phyloP scores from a whole-genome alignment of 208 protist species.

The Acanthamoeba lugdunensis region DNA sequence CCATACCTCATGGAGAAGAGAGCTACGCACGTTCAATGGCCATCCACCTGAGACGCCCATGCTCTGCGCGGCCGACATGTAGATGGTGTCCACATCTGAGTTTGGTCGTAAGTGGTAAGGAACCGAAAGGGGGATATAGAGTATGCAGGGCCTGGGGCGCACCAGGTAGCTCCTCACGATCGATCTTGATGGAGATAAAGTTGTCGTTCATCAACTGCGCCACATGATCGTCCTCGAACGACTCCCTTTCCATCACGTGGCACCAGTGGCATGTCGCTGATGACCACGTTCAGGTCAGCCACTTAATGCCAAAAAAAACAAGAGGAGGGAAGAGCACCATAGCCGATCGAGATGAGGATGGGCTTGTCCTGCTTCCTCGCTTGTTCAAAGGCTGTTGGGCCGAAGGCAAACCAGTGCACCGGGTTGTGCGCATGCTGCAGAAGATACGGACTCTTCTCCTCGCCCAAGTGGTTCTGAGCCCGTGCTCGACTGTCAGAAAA shows the following conservation, averaged over 20 bases:
- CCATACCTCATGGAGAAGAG: neutral
- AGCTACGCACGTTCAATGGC: constrained; percentile 73
- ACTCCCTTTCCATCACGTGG: constrained; percentile 85
- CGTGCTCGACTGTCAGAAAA: neutral
- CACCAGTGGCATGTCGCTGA: constrained; percentile 76
- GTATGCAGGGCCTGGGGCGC: neutral
- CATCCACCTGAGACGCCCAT: constrained; percentile 69
- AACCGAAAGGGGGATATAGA: neutral
- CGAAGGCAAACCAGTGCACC: constrained; percentile 84
- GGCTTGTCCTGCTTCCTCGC: constrained; percentile 77
- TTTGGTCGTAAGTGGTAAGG: neutral
- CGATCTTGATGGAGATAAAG: constrained; percentile 82
- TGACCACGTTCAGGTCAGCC: neutral
- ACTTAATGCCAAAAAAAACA: too few species aligned
- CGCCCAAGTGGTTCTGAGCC: constrained; percentile 47
- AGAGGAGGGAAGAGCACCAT: neutral
- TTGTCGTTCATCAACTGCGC: constrained; percentile 75
- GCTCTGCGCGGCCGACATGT: constrained; percentile 75
- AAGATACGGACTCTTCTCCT: constrained; percentile 78
- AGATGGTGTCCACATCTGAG: constrained; percentile 79
- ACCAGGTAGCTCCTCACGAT: constrained; percentile 77
- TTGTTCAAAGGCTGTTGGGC: constrained; percentile 78
- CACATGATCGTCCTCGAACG: constrained; percentile 81
- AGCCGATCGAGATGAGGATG: constrained; percentile 85
- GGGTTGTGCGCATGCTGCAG: constrained; percentile 83